Evolutionary conservation across 2,329 filamentous ascomycete genomes (phyloP).

Genomic region (Alternaria sp.): DNA sequence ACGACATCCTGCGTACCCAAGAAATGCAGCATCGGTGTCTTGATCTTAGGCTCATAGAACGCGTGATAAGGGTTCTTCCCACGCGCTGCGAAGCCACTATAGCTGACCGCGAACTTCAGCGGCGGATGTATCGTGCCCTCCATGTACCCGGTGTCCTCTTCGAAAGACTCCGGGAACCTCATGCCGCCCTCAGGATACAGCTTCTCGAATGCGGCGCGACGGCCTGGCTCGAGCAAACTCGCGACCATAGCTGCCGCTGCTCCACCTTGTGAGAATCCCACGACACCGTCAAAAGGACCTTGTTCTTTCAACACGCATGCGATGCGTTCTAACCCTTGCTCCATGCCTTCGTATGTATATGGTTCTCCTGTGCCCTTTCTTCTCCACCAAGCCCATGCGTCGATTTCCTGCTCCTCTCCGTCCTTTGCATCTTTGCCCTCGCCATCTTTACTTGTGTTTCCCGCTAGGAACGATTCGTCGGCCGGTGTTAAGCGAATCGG

Average conservation of each 20-base stretch:
- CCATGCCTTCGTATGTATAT: slow-evolving; percentile 69
- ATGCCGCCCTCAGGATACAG: slow-evolving; percentile 53
- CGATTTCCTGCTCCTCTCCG: slow-evolving; percentile 61
- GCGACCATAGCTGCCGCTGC: slow-evolving; percentile 75
- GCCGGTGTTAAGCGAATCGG: slow-evolving; percentile 51
- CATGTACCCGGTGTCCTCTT: slow-evolving; percentile 21
- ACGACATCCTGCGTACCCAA: slow-evolving; percentile 85
- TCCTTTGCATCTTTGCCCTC: slow-evolving; percentile 34
- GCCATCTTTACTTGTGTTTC: slow-evolving; percentile 16
- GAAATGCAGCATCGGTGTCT: slow-evolving; percentile 80
- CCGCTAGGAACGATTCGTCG: slow-evolving; percentile 61
- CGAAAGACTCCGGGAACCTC: slow-evolving; percentile 57
- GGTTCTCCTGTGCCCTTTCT: slow-evolving; percentile 62
- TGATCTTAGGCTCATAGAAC: slow-evolving; percentile 76
- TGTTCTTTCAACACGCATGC: slow-evolving; percentile 51
- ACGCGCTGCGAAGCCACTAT: slow-evolving; percentile 77
- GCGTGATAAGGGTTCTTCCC: slow-evolving; percentile 66
- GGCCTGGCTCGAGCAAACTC: slow-evolving; percentile 68
- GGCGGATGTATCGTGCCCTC: slow-evolving; percentile 56
- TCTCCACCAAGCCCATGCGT: slow-evolving; percentile 86
- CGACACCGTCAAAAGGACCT: slow-evolving; percentile 46
- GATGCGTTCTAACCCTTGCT: slow-evolving; percentile 69
- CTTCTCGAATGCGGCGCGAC: slow-evolving; percentile 57
- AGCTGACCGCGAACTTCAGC: slow-evolving; percentile 74
- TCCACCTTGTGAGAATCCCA: slow-evolving; percentile 47